These are phyloP conservation scores for Geotrichum histeridarum DNA, from an alignment of 1,139 yeast genomes.

Conservation along the genomic window DNA sequence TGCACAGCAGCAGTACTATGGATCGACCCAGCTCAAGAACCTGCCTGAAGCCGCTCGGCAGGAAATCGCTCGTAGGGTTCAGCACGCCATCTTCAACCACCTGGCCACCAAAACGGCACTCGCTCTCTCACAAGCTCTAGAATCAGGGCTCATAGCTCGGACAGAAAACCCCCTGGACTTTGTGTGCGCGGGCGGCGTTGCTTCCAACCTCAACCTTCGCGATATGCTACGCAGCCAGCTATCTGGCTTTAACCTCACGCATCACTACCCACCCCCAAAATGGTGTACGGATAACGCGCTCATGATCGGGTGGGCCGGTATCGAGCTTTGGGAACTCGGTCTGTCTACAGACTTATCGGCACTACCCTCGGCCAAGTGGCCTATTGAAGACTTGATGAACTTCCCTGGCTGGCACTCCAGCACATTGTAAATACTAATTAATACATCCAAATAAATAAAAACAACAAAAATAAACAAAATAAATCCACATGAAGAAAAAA, in stretches of 20 bases:
- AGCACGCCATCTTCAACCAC: constrained; percentile 66
- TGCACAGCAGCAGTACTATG: constrained; percentile 18
- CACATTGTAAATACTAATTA: neutral
- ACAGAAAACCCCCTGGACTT: constrained; percentile 48
- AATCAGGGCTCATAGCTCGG: constrained; percentile 1
- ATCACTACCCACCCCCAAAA: constrained; percentile 63
- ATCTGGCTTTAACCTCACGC: constrained; percentile 33
- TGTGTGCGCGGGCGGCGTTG: constrained; percentile 93
- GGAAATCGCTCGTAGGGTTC: constrained; percentile 56
- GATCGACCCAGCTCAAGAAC: constrained; percentile 2
- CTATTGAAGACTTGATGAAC: constrained; percentile 36
- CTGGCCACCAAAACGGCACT: constrained; percentile 58
- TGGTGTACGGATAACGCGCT: constrained; percentile 93
- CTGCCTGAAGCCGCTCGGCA: constrained; percentile 28
- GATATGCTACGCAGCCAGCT: constrained; percentile 44
- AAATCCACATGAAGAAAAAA: neutral
- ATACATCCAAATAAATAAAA: neutral
- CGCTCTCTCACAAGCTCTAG: constrained; percentile 36
- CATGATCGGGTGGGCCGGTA: constrained; percentile 97
- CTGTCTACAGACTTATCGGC: constrained; percentile 49
- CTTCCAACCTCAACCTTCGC: constrained; percentile 63
- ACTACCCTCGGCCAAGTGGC: constrained; percentile 71
- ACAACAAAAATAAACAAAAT: too few species aligned
- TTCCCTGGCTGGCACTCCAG: constrained; percentile 18
- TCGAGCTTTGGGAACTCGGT: constrained; percentile 64